Evolutionary conservation across 805 yeast genomes (phyloP).

Genomic region (Pichia ethanolica): DNA sequence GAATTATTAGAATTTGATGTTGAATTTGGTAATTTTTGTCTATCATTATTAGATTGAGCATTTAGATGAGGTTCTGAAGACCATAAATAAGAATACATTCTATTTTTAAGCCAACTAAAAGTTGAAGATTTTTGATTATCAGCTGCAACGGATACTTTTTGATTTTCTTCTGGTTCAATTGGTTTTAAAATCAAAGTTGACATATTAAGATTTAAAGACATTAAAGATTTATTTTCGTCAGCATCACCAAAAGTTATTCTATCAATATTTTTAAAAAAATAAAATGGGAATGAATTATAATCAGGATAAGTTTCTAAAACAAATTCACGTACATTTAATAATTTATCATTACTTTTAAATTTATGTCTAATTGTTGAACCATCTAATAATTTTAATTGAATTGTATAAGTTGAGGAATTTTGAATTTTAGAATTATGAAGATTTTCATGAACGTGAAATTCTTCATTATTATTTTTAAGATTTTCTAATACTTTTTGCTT

Average conservation of each 20-base stretch:
- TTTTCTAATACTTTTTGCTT: not conserved
- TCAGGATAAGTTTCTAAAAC: conserved; percentile 40
- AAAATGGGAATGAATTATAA: conserved; percentile 43
- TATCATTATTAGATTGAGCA: not conserved
- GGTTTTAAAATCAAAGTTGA: conserved; percentile 74
- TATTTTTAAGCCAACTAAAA: conserved; percentile 22
- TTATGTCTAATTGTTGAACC: conserved; percentile 50
- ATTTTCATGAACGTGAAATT: conserved; percentile 16
- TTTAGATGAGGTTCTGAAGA: not conserved
- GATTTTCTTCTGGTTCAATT: conserved; percentile 20
- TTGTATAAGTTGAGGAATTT: conserved; percentile 37
- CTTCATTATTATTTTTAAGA: not conserved
- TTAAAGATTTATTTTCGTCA: conserved; percentile 50
- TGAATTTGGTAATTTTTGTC: too few species aligned
- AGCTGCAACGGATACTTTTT: conserved; percentile 8
- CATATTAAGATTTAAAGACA: conserved; percentile 50
- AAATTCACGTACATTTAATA: conserved; percentile 56
- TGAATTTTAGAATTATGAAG: conserved; percentile 16
- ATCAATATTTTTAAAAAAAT: conserved; percentile 48
- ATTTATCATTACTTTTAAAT: conserved; percentile 39
- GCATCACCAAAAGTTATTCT: conserved; percentile 54
- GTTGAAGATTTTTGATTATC: conserved; percentile 8
- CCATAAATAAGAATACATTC: conserved; percentile 15
- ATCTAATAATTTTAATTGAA: conserved; percentile 53
- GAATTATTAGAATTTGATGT: too few species aligned